Evolutionary conservation across 208 protist genomes (phyloP), one percentile per base, ranked within the genome.

Genomic region (Acanthamoeba castellanii): DNA sequence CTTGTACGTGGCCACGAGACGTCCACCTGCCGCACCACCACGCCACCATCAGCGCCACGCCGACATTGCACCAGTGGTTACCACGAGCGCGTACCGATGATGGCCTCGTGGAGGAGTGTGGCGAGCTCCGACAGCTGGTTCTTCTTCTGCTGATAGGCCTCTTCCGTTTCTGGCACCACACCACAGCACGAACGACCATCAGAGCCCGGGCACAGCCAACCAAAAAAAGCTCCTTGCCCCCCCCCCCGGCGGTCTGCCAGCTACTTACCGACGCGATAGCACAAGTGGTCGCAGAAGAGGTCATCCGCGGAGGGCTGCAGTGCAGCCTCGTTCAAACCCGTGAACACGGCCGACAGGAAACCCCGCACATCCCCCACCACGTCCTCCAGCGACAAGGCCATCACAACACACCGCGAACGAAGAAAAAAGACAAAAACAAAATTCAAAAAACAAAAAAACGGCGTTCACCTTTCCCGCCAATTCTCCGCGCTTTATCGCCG

Each of bases 261-360:
- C 9, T n/a, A 70, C 20, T 0, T 90, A 90, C 82, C 82, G 13
- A 92, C 85, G 50, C 85, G 85, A 50, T 74, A 92, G 85, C 85
- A 92, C 32, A 92, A 1, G n/a, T 92, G 85, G n/a, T 92, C 85
- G n/a, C 85, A 92, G 32, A 55, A 72, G 25, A 74, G 34, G 0
- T 6, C n/a, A 47, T 27, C 61, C 5, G 32, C 37, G 25, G 59
- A 5, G 18, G 59, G 52, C 16, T 55, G 34, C 13, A 92, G 52
- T 8, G 9, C 2, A 4, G 52, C 85, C 20, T 64, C 22, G 25
- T 92, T 52, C 27, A 92, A 52, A 11, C 7, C 45, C 6, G 30
- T 14, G 30, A 66, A 72, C 34, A 92, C 47, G 6, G 47, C 6
- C 14, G 45, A 25, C 25, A 92, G 55, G 55, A 92, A 92, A 18